Evolutionary conservation across 768 basidiomycete species (phyloP).

Genomic region (Termitomyces titanicus): DNA sequence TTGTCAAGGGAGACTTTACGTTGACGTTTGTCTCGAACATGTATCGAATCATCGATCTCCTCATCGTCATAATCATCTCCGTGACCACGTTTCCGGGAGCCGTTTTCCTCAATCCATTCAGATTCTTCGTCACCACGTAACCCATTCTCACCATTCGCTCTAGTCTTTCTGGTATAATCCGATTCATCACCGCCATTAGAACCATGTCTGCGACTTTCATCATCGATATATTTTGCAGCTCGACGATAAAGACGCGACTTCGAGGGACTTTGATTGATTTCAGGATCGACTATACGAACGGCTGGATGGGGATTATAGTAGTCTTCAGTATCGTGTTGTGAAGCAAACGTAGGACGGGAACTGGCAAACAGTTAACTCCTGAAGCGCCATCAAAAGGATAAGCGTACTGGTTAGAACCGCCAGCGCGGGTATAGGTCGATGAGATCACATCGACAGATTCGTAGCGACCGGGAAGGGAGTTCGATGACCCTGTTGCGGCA

Average conservation of each 20-base stretch:
- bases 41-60: conserved; percentile 30
- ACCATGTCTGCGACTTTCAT: conserved; percentile 35
- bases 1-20: conserved; percentile 50
- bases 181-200: conserved; percentile 35
- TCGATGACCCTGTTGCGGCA: conserved; percentile 16
- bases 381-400: neutral
- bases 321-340: conserved; percentile 29
- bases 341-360: conserved; percentile 1
- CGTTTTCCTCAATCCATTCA: conserved; percentile 29
- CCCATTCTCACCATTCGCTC: conserved; percentile 45
- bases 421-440: conserved; percentile 11
- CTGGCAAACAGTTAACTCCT: neutral
- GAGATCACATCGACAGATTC: conserved; percentile 15
- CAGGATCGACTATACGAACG: conserved; percentile 15
- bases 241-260: conserved; percentile 23
- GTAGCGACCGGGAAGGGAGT: conserved; percentile 21
- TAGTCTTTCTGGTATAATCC: conserved; percentile 49
- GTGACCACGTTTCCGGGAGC: conserved; percentile 43
- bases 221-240: conserved; percentile 27
- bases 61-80: conserved; percentile 43
- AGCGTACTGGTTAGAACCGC: conserved; percentile 10
- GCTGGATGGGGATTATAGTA: conserved; percentile 33
- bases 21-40: conserved; percentile 48
- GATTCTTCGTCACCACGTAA: conserved; percentile 48
- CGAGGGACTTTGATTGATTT: conserved; percentile 15